Conservation (phyloP, 768 basidiomycete genomes). For the Mycena pura region DNA sequence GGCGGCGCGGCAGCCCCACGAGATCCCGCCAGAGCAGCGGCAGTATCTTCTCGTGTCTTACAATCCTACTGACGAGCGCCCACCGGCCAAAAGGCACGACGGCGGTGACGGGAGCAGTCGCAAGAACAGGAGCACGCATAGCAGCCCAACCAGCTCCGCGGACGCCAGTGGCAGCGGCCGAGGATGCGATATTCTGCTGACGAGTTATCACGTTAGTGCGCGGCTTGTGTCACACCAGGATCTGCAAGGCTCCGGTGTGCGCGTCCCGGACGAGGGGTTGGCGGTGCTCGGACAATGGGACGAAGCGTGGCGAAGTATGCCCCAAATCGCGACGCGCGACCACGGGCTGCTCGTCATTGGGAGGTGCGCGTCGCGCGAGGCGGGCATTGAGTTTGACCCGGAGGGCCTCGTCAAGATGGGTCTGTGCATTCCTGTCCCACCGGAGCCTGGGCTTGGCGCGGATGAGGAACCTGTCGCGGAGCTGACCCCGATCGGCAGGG, state of each 20-base stretch:
- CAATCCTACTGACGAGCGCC: conserved; percentile 52
- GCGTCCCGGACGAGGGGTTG: conserved; percentile 74
- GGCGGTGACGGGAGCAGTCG: conserved; percentile 27
- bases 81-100: conserved; percentile 37
- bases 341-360: conserved; percentile 57
- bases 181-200: conserved; percentile 58
- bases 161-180: conserved; percentile 43
- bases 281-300: conserved; percentile 66
- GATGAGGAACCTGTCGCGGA: conserved; percentile 52
- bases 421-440: conserved; percentile 53
- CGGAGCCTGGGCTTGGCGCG: conserved; percentile 25
- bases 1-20: conserved; percentile 32
- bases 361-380: conserved; percentile 63
- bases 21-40: conserved; percentile 58
- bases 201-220: conserved; percentile 75
- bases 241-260: conserved; percentile 73
- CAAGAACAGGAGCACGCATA: conserved; percentile 51
- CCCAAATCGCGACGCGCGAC: conserved; percentile 43
- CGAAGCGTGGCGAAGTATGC: conserved; percentile 58
- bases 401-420: conserved; percentile 82
- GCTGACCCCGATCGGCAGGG: conserved; percentile 58
- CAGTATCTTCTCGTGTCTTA: conserved; percentile 85
- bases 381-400: conserved; percentile 79
- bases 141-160: conserved; percentile 43
- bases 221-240: conserved; percentile 77